Base-by-base conservation (phyloP, 1,284 basidiomycete species). In the Wolfiporia cocos region DNA sequence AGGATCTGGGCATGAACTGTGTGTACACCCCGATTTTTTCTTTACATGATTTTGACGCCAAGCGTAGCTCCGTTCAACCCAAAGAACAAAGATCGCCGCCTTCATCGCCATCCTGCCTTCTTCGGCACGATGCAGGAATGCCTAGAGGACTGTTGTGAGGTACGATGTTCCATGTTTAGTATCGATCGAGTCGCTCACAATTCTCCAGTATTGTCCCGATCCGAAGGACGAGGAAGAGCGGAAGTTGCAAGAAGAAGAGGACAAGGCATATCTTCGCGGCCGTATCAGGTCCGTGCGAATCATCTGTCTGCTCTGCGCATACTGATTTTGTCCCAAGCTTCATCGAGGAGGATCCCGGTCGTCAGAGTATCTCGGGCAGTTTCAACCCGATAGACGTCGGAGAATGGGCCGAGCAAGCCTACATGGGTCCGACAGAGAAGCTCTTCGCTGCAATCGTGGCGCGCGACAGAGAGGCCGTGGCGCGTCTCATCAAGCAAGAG, bases 381-480 rank as follows among this genome's bases (percentile, higher is more conserved):
- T 81, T 81, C 65, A 73, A 77, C 40, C 78, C 78, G 0, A 78
- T 80, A 47, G 76, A 81, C 49, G 73, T 70, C n/a, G 76, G 75
- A 7, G 76, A 79, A 63, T 81, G 78, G 78, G 69, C 70, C 40
- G 73, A 67, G 31, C 73, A 76, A 44, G 74, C 72, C 2, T 81
- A 80, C 55, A 65, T 78, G 48, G 73, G 70, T 2, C 65, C 67
- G 14, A 69, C 67, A 0, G 70, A 73, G 47, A 66, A 69, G 46
- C 69, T 81, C 41, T 78, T 80, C 60, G 51, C 59, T 4, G 73
- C 74, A n/a, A 74, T 80, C 43, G 69, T 64, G 2, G 47, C 63
- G 1, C 55, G 64, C 24, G 70, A 80, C 44, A 58, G 62, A 2
- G 52, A 54, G 1, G 49, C 57, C 2, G 69, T 78, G 6, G 49